phyloP scores from a whole-genome alignment of 176 grass and related monocot genomes.

The Oryza meridionalis region DNA sequence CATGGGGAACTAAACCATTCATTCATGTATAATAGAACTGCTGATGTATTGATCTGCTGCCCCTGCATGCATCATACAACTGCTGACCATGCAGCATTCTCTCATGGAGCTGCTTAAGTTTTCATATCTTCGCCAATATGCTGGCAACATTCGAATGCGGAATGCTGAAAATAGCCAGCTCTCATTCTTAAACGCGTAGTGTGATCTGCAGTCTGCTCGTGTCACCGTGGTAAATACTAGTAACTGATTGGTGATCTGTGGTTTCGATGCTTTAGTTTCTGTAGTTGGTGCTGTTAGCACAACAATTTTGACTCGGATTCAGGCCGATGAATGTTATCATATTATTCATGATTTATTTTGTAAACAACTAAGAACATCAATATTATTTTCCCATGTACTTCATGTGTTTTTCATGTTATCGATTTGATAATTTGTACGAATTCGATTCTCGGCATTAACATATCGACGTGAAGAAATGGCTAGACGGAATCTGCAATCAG shows the following conservation, averaged over 20 bases:
- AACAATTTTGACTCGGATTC: conserved; percentile 49
- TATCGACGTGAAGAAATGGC: background rate
- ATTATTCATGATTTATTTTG: conserved; percentile 35
- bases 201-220: background rate
- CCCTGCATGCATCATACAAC: background rate
- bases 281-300: conserved; percentile 45
- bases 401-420: background rate
- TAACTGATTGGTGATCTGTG: conserved; percentile 47
- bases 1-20: background rate
- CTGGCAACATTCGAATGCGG: background rate
- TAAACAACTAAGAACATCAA: conserved; percentile 7
- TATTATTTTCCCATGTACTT: background rate
- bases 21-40: conserved; percentile 23
- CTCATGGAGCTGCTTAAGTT: background rate
- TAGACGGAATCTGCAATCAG: background rate
- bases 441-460: background rate
- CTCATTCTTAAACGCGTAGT: conserved; percentile 12
- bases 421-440: background rate
- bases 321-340: conserved; percentile 25
- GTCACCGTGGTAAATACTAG: conserved; percentile 16
- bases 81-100: background rate
- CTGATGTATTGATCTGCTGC: conserved; percentile 7
- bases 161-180: conserved; percentile 27
- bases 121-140: conserved; percentile 15
- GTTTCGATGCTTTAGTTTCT: conserved; percentile 21